Percentiles rank a stretch among this genome's conserved stretches.
phyloP scores from a whole-genome alignment of 208 protist genomes.

The Acanthamoeba sp. region DNA sequence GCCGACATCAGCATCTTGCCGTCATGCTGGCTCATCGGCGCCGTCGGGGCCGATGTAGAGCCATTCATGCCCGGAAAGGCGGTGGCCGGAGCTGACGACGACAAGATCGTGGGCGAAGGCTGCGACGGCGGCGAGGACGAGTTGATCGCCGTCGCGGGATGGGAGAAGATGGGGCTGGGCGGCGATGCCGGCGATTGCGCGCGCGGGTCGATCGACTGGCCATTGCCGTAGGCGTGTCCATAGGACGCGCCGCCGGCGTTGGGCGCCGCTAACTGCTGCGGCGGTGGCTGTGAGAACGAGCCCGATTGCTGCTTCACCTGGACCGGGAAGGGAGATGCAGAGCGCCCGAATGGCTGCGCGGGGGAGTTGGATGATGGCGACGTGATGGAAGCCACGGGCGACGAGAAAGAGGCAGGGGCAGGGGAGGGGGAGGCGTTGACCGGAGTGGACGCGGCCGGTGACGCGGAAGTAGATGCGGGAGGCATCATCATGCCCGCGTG shows the following conservation, averaged over 20 bases:
- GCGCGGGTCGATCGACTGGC: background rate
- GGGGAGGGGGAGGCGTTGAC: background rate
- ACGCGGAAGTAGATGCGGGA: background rate
- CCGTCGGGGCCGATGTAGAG: background rate
- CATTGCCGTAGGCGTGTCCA: background rate
- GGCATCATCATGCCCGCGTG: background rate
- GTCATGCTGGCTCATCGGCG: background rate
- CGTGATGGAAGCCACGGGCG: background rate
- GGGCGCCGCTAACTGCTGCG: too few species aligned
- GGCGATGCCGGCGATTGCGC: background rate
- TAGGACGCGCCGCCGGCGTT: background rate
- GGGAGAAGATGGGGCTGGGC: background rate
- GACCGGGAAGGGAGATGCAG: background rate
- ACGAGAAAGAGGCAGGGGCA: background rate
- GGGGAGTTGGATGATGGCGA: background rate
- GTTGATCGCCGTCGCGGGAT: background rate
- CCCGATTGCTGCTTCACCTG: background rate
- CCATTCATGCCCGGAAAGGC: too few species aligned
- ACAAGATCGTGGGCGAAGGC: background rate
- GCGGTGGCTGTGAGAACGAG: background rate
- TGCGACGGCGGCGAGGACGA: background rate
- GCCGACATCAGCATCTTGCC: conserved; percentile 23
- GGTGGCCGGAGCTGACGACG: background rate
- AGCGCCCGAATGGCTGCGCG: background rate
- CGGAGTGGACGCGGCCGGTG: background rate